Base-by-base conservation (phyloP, 768 basidiomycete species). In the Hypsizygus marmoreus region DNA sequence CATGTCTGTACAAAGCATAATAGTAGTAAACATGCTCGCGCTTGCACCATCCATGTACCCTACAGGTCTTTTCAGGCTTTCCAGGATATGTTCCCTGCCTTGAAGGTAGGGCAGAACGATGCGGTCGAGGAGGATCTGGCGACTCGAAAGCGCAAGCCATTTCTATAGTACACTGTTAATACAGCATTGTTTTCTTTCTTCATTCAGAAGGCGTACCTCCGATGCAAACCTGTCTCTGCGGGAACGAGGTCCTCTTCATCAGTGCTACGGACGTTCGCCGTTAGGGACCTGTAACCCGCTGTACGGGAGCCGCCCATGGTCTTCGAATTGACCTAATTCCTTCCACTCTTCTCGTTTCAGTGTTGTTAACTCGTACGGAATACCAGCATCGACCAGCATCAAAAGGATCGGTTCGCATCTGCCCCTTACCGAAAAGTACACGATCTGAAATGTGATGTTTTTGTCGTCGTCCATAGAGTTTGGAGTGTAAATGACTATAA, bases 51-150 rank as follows among this genome's bases (percentile, higher is more conserved):
- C 26, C 24, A 23, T 24, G 6, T 6, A 20, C 28, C 6, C 19
- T 7, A 23, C 10, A 4, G 22, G n/a, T 8, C 20, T 43, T 3
- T 2, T 26, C 11, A 35, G 24, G 5, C 22, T 30, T 16, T n/a
- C 26, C n/a, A 34, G 22, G 13, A 43, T n/a, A 1, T 16, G 23
- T 24, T 43, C 42, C 8, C 31, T 34, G 22, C 31, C 20, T 4
- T 14, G 31, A 43, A 43, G 22, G 31, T 43, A 43, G n/a, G 42
- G 30, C 7, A 23, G 42, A 40, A 40, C 38, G 22, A 40, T 29
- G 13, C 14, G 26, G 9, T 29, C 16, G n/a, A 30, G 25, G 16
- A 41, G 28, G 4, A 13, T 19, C 26, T 4, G n/a, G 17, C 32
- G 32, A 35, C 42, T 24, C 19, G 32, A 16, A 25, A 19, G n/a